Percentiles rank a stretch among this genome's conserved stretches.
These are phyloP conservation scores for Periglandula ipomoeae DNA, from an alignment of 2,329 filamentous ascomycete genomes.

Conservation along the genomic window DNA sequence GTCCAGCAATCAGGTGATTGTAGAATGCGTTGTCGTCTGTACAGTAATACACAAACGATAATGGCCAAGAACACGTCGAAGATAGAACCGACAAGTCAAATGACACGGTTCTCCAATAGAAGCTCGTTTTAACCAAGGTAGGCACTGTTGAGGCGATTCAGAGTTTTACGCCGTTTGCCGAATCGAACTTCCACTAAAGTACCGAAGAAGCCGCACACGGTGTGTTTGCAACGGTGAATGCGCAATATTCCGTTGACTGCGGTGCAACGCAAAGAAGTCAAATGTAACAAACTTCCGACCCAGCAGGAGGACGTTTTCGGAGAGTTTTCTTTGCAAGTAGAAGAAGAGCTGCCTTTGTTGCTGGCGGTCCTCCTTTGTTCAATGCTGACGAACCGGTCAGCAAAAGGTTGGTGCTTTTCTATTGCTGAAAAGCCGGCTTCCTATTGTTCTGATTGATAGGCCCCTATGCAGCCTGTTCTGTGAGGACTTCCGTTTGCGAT, in stretches of 20 bases:
- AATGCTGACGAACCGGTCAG: background rate
- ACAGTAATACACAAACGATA: background rate
- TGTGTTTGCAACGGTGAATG: background rate
- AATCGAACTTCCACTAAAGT: background rate
- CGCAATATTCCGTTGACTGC: background rate
- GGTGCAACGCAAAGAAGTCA: background rate
- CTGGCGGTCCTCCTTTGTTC: conserved; percentile 3
- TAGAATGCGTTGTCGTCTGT: background rate
- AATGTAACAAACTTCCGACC: conserved; percentile 7
- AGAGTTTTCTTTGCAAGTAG: background rate
- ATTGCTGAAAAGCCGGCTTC: background rate
- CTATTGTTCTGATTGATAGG: conserved; percentile 4
- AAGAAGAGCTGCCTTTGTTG: background rate
- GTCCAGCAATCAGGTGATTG: conserved; percentile 1
- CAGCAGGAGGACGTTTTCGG: conserved; percentile 9
- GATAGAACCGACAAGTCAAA: too few relatives aligned
- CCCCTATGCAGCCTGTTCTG: background rate
- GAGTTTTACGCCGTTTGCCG: conserved; percentile 1
- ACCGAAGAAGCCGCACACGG: background rate
- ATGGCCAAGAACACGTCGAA: background rate
- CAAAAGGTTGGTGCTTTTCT: background rate
- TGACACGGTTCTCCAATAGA: background rate
- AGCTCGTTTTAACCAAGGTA: background rate
- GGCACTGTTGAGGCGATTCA: background rate
- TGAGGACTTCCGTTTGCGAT: background rate